Evolutionary conservation across 169 alveolate species (phyloP), one percentile per base, ranked within the genome.

Genomic region (Theileria luwenshuni): DNA sequence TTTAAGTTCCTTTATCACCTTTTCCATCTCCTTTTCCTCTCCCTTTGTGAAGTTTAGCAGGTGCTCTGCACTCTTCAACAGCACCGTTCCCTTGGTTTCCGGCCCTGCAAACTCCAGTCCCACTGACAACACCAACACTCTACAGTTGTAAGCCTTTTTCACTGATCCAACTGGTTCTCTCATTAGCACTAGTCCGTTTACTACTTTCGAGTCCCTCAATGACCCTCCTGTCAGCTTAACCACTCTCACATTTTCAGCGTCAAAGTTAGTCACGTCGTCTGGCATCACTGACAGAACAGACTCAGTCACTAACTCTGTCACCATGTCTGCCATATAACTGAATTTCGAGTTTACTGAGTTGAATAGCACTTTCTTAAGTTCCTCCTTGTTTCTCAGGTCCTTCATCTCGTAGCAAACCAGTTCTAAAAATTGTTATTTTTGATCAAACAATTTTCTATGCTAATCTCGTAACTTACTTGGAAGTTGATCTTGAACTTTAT

Each of bases 11-110:
- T 86, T 77, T 38, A 95, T 91, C 35, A 95, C 88, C 38, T 87
- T 85, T 62, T 95, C 97, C 94, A 96, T 87, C 76, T 91, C 87
- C 30, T 77, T 93, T 74, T 95, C 98, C 83, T 95, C 98, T 25
- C 97, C 95, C 85, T 91, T 90, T 23, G 98, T 94, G 81, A 92
- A 95, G 83, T 94, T 91, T 68, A 92, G 49, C 58, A 93, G 85
- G 52, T 98, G 99, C 73, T 95, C 96, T 15, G 99, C 99, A 28
- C 93, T 96, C 81, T 95, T 96, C 45, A 98, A 83, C 41, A 98
- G 92, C 27, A 98, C 99, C 5, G 99, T 98, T 77, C 99, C 99
- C 90, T 96, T 97, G 19, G 99, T 97, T 76, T 98, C 99, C 17
- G 99, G 96, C 32, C 93, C 87, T 64, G 95, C 94, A 61, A 97